Evolutionary conservation across 305 asterid species (phyloP).

Genomic region (Fraxinus platypoda): DNA sequence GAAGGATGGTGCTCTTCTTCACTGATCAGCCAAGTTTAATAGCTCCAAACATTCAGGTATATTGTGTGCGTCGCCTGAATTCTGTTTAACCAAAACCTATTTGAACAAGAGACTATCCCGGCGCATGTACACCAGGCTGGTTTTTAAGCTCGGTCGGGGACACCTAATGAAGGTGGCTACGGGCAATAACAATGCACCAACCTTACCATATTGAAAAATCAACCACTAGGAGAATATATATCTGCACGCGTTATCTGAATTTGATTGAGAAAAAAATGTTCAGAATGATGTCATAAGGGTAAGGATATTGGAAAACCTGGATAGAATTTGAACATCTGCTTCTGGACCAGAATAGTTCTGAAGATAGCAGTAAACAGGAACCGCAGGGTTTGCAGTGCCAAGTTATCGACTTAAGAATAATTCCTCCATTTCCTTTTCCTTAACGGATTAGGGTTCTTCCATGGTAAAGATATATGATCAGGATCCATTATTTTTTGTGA

Average conservation of each 20-base stretch:
- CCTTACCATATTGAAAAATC: neutral
- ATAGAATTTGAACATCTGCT: constrained; percentile 10
- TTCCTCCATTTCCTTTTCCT: neutral
- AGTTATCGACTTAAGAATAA: constrained; percentile 2
- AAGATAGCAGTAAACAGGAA: neutral
- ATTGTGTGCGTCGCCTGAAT: neutral
- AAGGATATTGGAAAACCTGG: constrained; percentile 6
- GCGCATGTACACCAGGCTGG: neutral
- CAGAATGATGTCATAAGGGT: constrained; percentile 8
- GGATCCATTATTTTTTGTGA: neutral
- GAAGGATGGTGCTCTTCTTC: constrained; percentile 96
- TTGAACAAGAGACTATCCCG: neutral
- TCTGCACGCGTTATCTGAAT: constrained; percentile 13
- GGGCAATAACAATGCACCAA: neutral
- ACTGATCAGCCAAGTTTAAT: constrained; percentile 97
- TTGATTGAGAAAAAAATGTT: neutral
- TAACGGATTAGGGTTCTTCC: neutral
- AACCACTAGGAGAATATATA: neutral
- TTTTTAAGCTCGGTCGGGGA: too few species aligned
- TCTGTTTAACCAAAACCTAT: neutral
- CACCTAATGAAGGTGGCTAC: too few species aligned
- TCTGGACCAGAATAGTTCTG: constrained; percentile 12
- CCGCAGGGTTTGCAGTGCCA: neutral
- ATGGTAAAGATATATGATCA: neutral
- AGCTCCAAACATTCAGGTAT: constrained; percentile 99